Conservation (phyloP, 495 filamentous ascomycete genomes). For the Podospora sp. region DNA sequence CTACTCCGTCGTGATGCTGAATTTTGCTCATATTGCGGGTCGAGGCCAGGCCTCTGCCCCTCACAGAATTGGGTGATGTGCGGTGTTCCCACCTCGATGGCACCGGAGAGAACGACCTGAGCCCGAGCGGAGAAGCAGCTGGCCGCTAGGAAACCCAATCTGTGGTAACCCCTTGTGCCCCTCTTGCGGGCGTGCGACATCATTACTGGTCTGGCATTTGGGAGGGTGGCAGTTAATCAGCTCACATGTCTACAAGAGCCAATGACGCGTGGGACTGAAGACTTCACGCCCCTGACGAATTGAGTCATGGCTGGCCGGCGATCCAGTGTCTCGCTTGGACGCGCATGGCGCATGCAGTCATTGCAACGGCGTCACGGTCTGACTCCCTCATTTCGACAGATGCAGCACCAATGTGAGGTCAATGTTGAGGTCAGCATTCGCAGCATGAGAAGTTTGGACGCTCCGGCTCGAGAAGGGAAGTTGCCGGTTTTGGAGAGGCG, state of each 20-base stretch:
- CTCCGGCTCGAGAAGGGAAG: too few species aligned
- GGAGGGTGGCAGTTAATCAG: conserved; percentile 5
- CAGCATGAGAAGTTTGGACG: too few species aligned
- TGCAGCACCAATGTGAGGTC: not conserved
- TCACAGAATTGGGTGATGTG: not conserved
- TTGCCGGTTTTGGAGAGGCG: too few species aligned
- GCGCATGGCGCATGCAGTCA: conserved; percentile 25
- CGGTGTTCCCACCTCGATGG: not conserved
- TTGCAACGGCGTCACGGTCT: conserved; percentile 21
- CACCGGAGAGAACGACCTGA: not conserved
- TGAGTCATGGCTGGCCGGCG: conserved; percentile 23
- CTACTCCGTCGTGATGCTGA: not conserved
- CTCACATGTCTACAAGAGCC: not conserved
- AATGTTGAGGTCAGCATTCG: not conserved
- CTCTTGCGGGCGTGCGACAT: not conserved
- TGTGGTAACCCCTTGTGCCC: too few species aligned
- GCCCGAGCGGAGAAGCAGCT: not conserved
- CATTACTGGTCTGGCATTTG: not conserved
- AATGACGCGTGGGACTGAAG: not conserved
- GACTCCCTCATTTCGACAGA: conserved; percentile 18
- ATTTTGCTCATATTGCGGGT: not conserved
- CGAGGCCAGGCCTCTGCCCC: not conserved
- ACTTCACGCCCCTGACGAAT: conserved; percentile 12
- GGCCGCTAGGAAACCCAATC: too few species aligned
- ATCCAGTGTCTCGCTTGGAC: conserved; percentile 19